Conservation (phyloP, 352 stramenopile species). For the Saprolegnia parasitica region DNA sequence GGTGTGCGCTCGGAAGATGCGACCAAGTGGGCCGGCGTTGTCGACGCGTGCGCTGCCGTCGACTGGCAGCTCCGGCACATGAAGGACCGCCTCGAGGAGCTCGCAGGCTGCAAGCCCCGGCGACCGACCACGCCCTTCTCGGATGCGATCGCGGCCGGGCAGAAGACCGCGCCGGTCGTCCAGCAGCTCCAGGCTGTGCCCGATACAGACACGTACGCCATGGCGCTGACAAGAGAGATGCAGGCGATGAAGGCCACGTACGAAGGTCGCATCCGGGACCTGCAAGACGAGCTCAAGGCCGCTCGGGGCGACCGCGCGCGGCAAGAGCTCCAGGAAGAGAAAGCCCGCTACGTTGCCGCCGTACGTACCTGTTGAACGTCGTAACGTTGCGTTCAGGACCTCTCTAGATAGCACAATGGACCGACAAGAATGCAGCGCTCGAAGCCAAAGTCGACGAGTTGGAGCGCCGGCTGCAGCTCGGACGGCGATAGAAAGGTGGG, state of each 20-base stretch:
- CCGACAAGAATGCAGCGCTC: neutral
- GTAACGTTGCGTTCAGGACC: too few species aligned
- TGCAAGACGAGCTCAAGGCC: constrained; percentile 50
- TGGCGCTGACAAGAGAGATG: constrained; percentile 66
- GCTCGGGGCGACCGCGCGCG: neutral
- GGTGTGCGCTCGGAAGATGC: constrained; percentile 51
- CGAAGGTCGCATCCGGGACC: constrained; percentile 55
- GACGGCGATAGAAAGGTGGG: too few species aligned
- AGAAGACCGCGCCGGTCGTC: constrained; percentile 47
- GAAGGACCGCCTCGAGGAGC: constrained; percentile 47
- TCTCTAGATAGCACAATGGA: neutral
- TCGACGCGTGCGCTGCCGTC: constrained; percentile 41
- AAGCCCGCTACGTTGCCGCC: neutral
- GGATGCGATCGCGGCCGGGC: constrained; percentile 56
- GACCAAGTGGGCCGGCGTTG: constrained; percentile 43
- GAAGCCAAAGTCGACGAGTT: neutral
- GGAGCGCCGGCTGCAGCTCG: too few species aligned
- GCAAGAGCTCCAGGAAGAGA: neutral
- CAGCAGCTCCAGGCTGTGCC: constrained; percentile 42
- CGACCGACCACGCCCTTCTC: constrained; percentile 52
- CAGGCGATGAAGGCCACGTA: constrained; percentile 60
- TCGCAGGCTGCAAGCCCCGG: constrained; percentile 29
- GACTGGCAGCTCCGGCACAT: constrained; percentile 70
- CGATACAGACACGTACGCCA: constrained; percentile 58
- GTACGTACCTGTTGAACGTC: neutral